phyloP scores from a whole-genome alignment of 2,329 filamentous ascomycete genomes.

The Trichophyton simii region DNA sequence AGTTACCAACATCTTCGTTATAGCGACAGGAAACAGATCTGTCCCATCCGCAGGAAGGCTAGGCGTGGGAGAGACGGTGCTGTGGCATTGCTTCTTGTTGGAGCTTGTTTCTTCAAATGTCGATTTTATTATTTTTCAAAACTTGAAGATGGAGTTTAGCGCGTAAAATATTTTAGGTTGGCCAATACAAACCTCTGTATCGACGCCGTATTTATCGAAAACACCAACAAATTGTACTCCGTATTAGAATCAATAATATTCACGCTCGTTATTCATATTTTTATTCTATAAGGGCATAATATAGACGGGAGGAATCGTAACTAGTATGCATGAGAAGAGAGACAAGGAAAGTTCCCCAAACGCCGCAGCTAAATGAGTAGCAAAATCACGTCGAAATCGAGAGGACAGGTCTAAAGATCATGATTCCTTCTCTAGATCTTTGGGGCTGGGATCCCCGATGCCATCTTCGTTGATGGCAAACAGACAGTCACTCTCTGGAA shows the following conservation, averaged over 20 bases:
- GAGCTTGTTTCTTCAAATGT: not conserved
- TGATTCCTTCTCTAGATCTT: slow-evolving; percentile 76
- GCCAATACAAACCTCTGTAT: not conserved
- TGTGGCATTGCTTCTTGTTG: not conserved
- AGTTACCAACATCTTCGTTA: slow-evolving; percentile 52
- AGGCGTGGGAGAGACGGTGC: not conserved
- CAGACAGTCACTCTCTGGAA: slow-evolving; percentile 90
- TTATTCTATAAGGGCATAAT: not conserved
- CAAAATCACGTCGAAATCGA: not conserved
- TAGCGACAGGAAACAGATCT: not conserved
- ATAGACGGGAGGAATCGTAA: not conserved
- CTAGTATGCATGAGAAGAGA: not conserved
- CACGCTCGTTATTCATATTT: not conserved
- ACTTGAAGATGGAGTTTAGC: not conserved
- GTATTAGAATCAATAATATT: not conserved
- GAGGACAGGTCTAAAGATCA: not conserved
- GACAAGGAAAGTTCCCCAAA: not conserved
- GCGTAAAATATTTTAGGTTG: not conserved
- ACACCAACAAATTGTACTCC: not conserved
- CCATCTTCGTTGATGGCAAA: slow-evolving; percentile 97
- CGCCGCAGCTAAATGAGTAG: slow-evolving; percentile 5
- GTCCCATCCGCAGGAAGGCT: not conserved
- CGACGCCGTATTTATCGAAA: not conserved
- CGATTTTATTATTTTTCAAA: not conserved
- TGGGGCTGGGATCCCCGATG: slow-evolving; percentile 88